Evolutionary conservation across 2,329 filamentous ascomycete species (phyloP), one percentile per base, ranked within the genome.

Genomic region (Pseudocercospora macadamiae): DNA sequence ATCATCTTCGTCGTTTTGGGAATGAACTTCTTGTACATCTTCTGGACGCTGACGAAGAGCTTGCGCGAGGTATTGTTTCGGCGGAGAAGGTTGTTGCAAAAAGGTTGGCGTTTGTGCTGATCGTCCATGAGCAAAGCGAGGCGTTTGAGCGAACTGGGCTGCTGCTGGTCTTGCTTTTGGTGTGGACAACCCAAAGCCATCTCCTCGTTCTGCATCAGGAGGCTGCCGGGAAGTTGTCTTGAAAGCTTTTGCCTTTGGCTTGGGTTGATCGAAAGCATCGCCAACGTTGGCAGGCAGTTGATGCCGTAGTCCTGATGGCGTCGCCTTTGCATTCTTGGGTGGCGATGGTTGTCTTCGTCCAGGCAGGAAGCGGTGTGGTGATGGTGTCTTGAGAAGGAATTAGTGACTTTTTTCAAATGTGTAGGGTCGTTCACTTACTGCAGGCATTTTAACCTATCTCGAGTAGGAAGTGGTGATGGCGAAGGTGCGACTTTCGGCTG

Each of bases 61-160:
- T 3, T 65, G 54, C 7, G 59, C 62, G 4, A 66, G 55, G 12
- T 45, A 47, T 7, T 56, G 37, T 32, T 45, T 51, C 3, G 62
- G 55, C 23, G 65, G 60, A 26, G 61, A 61, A n/a, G 54, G 34
- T 7, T 59, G 36, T 45, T 52, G 16, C 18, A 32, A 12, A 12
- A n/a, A 21, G 3, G 21, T 52, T 16, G 30, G 14, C 19, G 36
- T 3, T 2, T 37, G 10, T 32, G 57, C 54, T 36, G 62, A 16
- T 30, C 60, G 61, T 19, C 55, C 62, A 48, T 53, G 51, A 5
- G 55, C 56, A 44, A 71, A 71, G 2, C 67, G 64, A 37, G 69
- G 68, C 19, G 68, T 62, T 7, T 62, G 54, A n/a, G 66, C 68
- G 30, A 71, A 71, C 51, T 71, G 68, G 9, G 44, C 52, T 36